Conservation (phyloP, 306 rosid genomes). For the Corylus avellana region DNA sequence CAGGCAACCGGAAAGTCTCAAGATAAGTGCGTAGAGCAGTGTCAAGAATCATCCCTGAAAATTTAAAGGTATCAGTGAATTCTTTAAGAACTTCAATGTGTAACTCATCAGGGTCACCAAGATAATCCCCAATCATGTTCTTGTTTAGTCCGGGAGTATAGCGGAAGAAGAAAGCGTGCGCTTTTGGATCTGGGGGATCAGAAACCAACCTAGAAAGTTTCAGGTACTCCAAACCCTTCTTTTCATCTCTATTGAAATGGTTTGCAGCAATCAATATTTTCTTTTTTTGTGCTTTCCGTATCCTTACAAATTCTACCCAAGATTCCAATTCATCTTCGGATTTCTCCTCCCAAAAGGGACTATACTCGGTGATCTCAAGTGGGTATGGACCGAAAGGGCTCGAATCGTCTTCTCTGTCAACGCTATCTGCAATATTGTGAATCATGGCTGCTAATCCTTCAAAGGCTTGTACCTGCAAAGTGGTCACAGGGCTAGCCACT, state of each 20-base stretch:
- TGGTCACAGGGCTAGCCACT: constrained; percentile 41
- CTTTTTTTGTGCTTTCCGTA: constrained; percentile 69
- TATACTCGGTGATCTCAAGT: constrained; percentile 49
- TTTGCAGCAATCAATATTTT: constrained; percentile 70
- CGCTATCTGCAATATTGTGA: constrained; percentile 81
- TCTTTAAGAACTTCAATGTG: constrained; percentile 70
- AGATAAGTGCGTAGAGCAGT: constrained; percentile 72
- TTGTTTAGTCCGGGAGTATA: constrained; percentile 78
- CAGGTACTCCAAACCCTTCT: constrained; percentile 82
- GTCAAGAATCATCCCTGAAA: constrained; percentile 82
- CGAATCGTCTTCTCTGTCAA: constrained; percentile 55
- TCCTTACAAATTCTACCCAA: constrained; percentile 63
- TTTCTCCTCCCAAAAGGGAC: constrained; percentile 76
- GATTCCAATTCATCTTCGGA: constrained; percentile 42
- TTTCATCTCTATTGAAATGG: constrained; percentile 82
- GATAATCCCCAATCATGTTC: constrained; percentile 74
- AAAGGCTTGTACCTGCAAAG: constrained; percentile 74
- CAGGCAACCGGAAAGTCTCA: constrained; percentile 78
- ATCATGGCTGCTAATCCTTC: constrained; percentile 72
- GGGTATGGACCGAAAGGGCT: constrained; percentile 40
- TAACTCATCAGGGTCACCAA: constrained; percentile 86
- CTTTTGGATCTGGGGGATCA: constrained; percentile 77
- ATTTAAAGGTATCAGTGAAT: constrained; percentile 65
- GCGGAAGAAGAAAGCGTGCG: constrained; percentile 68
- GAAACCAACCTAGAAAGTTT: constrained; percentile 60